These are phyloP conservation scores for Alternaria ventricosa DNA, from an alignment of 2,329 filamentous ascomycete genomes.

Conservation along the genomic window DNA sequence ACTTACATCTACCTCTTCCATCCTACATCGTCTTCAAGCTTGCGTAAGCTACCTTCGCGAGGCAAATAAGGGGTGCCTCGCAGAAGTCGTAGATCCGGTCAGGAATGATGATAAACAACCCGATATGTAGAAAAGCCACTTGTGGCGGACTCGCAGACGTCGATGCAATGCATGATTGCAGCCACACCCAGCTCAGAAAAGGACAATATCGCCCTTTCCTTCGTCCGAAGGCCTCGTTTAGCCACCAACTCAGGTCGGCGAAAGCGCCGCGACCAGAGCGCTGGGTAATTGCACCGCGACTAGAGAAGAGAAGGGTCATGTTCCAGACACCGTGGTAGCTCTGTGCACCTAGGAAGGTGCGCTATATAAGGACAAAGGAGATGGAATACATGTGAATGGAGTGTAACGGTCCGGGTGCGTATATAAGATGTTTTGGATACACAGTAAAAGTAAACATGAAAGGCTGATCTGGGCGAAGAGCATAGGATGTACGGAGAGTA, in stretches of 20 bases:
- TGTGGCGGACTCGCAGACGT: no score
- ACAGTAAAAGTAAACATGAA: neutral
- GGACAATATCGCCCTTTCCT: no score
- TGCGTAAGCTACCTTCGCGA: neutral
- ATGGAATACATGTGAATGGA: neutral
- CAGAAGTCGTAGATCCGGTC: no score
- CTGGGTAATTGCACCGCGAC: no score
- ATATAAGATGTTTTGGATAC: neutral
- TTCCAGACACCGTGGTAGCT: neutral
- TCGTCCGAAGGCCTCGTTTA: no score
- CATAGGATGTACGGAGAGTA: neutral
- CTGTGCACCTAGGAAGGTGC: neutral
- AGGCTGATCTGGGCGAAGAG: neutral
- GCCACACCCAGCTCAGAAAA: no score
- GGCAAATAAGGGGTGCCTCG: no score
- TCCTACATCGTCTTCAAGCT: neutral
- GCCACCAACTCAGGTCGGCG: no score
- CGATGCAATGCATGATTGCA: no score
- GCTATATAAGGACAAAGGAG: neutral
- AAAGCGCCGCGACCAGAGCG: no score
- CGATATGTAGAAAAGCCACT: neutral
- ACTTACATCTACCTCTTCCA: neutral
- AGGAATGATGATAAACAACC: neutral
- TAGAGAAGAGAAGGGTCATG: neutral
- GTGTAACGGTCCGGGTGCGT: neutral